Evolutionary conservation across 805 yeast species (phyloP).

Genomic region (Zygotorulaspora danielsina): DNA sequence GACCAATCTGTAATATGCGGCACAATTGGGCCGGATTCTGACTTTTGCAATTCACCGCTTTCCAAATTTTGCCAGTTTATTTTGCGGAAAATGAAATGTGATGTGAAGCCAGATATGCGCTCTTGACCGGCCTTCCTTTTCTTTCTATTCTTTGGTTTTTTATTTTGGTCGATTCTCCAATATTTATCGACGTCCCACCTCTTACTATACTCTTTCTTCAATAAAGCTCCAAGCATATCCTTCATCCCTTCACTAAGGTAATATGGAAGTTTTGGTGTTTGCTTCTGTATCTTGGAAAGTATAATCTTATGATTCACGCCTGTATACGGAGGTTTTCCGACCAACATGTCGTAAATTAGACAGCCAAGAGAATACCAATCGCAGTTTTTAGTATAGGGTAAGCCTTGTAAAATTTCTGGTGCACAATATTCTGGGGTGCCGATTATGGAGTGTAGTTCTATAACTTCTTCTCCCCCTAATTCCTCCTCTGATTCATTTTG

Average conservation of each 20-base stretch:
- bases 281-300: conserved; percentile 63
- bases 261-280: conserved; percentile 55
- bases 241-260: conserved; percentile 77
- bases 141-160: conserved; percentile 18
- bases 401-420: conserved; percentile 79
- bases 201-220: conserved; percentile 65
- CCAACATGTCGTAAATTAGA: conserved; percentile 69
- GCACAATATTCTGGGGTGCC: conserved; percentile 60
- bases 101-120: conserved; percentile 41
- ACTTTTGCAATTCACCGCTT: conserved; percentile 41
- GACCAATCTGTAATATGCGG: conserved; percentile 79
- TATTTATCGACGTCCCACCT: conserved; percentile 58
- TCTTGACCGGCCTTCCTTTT: conserved; percentile 32
- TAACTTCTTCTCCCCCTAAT: conserved; percentile 30
- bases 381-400: conserved; percentile 70
- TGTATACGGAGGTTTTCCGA: conserved; percentile 86
- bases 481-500: conserved; percentile 9
- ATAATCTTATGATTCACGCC: conserved; percentile 75
- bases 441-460: conserved; percentile 38
- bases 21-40: conserved; percentile 66
- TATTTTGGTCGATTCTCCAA: conserved; percentile 35
- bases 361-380: conserved; percentile 95
- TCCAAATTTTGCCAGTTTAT: conserved; percentile 63
- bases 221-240: conserved; percentile 60
- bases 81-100: conserved; percentile 72